phyloP scores from a whole-genome alignment of 306 rosid species.

The Parietaria judaica region DNA sequence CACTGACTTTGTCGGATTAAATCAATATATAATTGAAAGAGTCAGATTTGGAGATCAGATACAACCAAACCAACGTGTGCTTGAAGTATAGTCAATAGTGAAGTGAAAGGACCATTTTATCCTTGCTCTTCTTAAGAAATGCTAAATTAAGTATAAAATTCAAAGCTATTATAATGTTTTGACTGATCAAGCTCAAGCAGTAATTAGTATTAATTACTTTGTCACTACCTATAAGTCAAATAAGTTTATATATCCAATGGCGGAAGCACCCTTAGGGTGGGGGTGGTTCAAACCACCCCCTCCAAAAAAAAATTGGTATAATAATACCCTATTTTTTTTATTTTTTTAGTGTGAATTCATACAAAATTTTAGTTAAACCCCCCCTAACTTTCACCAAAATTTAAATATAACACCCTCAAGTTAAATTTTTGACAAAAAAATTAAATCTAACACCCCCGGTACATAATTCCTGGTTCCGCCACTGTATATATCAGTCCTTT shows the following conservation, averaged over 20 bases:
- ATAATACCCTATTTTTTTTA: no score
- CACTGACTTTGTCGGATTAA: conserved; percentile 65
- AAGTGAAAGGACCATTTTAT: conserved; percentile 44
- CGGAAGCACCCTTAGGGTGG: no score
- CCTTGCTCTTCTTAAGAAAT: conserved; percentile 9
- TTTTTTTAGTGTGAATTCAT: no score
- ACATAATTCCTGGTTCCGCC: no score
- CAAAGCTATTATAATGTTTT: background rate
- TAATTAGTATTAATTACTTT: conserved; percentile 3
- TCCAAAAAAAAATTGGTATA: no score
- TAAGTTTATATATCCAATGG: background rate
- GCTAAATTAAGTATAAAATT: conserved; percentile 15
- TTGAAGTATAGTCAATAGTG: conserved; percentile 12
- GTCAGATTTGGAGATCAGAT: conserved; percentile 9
- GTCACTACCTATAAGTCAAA: background rate
- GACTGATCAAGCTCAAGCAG: background rate
- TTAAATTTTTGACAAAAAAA: no score
- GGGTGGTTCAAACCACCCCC: no score
- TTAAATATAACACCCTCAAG: no score
- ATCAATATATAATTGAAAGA: conserved; percentile 5
- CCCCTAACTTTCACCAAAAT: no score
- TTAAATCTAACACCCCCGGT: no score
- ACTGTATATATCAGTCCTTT: background rate
- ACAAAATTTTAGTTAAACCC: no score
- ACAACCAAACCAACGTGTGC: conserved; percentile 41